These are phyloP conservation scores for Talaromyces piceae DNA, from an alignment of 2,329 filamentous ascomycete genomes.

Conservation along the genomic window DNA sequence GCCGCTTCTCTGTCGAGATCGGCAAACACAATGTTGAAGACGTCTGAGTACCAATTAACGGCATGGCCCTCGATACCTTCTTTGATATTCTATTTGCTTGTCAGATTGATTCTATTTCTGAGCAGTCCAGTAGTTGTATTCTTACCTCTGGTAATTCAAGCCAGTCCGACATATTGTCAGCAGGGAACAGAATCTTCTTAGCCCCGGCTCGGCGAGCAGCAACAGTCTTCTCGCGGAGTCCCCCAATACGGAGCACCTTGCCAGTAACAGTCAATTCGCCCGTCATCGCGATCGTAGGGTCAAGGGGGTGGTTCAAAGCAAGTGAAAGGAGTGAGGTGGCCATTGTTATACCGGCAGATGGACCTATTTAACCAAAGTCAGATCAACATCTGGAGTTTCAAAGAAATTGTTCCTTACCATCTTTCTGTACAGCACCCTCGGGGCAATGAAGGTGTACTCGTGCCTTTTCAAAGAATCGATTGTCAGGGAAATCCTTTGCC, in stretches of 20 bases:
- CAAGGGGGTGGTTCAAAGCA: conserved; percentile 67
- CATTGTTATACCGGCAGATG: conserved; percentile 95
- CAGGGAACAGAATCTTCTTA: conserved; percentile 88
- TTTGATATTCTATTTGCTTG: conserved; percentile 79
- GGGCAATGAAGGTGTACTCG: conserved; percentile 94
- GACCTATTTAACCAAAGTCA: conserved; percentile 37
- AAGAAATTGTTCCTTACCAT: conserved; percentile 46
- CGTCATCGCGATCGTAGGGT: conserved; percentile 92
- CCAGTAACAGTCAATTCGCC: conserved; percentile 94
- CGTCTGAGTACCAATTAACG: conserved; percentile 87
- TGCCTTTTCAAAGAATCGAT: conserved; percentile 93
- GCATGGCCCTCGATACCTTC: conserved; percentile 86
- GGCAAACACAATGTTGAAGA: conserved; percentile 87
- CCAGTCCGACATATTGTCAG: conserved; percentile 96
- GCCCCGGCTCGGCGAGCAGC: conserved; percentile 87
- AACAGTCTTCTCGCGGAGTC: conserved; percentile 92
- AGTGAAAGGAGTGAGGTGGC: conserved; percentile 84
- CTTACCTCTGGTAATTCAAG: conserved; percentile 90
- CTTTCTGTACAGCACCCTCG: conserved; percentile 92
- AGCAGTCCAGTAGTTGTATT: conserved; percentile 16
- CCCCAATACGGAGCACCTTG: conserved; percentile 91
- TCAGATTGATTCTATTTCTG: not conserved
- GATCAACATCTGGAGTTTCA: conserved; percentile 9
- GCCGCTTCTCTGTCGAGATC: conserved; percentile 65
- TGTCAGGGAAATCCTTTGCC: conserved; percentile 76